Evolutionary conservation across 352 stramenopile genomes (phyloP), one percentile per base, ranked within the genome.

Genomic region (Globisporangium alternatum): DNA sequence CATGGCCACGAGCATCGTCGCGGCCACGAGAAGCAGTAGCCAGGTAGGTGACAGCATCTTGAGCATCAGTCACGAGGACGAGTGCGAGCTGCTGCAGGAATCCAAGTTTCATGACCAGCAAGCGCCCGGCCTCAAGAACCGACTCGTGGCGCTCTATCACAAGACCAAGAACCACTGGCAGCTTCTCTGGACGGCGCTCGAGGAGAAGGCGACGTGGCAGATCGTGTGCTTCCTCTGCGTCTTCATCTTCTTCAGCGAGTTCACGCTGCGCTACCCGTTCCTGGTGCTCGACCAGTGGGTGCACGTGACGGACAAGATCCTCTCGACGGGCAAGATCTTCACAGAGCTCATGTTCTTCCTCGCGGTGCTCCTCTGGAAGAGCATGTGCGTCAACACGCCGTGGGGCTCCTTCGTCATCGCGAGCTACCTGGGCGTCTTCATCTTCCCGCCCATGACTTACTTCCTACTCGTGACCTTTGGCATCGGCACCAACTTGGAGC

Each of bases 191-290:
- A 64, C 39, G 13, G 64, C 71, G 13, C 52, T 84, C 30, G 61
- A 66, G 43, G 78, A 72, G 55, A 69, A 80, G 30, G 72, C 74
- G 7, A 82, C 71, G 28, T 80, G 74, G 19, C 69, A 76, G 8
- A 65, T 84, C 22, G 67, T 73, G 17, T 62, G 65, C 7, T 84
- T 80, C 57, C 66, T 82, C 17, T 71, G 78, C 37, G 65, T 76
- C 15, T 82, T 79, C 56, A 69, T 84, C 45, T 75, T 84, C 60
- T 76, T 84, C 51, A 75, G 64, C 25, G 76, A 84, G 52, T 84
- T 84, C 52, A 78, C 76, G 7, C 53, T 84, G 8, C 73, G 65
- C 37, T 84, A 84, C 48, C 69, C 76, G 33, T 74, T 70, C 9
- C 66, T 64, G 5, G 59, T 76, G 33, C 64, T 84, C 19, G 69